phyloP scores from a whole-genome alignment of 371 early-diverging fungal species.

The Smittium culicis region DNA sequence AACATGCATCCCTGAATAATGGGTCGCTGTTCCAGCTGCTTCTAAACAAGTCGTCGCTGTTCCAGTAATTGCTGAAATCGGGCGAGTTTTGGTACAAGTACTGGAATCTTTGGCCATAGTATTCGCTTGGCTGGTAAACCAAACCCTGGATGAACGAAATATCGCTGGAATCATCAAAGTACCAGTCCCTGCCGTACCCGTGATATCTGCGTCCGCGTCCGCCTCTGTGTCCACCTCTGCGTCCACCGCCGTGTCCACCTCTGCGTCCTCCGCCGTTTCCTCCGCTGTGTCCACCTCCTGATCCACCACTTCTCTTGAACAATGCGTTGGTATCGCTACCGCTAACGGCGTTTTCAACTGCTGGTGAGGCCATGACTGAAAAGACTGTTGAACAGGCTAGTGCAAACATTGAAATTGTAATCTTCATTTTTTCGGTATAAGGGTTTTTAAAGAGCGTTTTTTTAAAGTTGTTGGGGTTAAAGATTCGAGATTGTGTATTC shows the following conservation, averaged over 20 bases:
- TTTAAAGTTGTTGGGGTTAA: too few relatives aligned
- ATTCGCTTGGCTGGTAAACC: not conserved
- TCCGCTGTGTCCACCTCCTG: too few relatives aligned
- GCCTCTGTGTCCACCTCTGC: constrained; percentile 2
- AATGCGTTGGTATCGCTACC: too few relatives aligned
- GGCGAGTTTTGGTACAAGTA: not conserved
- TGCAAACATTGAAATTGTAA: too few relatives aligned
- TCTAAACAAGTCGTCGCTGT: constrained; percentile 1
- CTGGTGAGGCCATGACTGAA: too few relatives aligned
- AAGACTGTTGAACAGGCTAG: too few relatives aligned
- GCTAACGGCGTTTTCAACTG: too few relatives aligned
- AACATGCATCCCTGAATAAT: not conserved
- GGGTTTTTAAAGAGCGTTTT: too few relatives aligned
- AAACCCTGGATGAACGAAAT: not conserved
- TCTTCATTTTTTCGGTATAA: too few relatives aligned
- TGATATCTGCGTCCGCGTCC: not conserved
- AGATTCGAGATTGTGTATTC: too few relatives aligned
- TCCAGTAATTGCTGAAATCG: not conserved
- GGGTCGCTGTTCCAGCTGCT: constrained; percentile 1
- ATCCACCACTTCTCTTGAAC: too few relatives aligned
- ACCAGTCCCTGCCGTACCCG: not conserved
- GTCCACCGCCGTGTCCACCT: too few relatives aligned
- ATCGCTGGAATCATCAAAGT: not conserved
- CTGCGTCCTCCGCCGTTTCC: not conserved
- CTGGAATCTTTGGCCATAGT: constrained; percentile 4